Base-by-base conservation (phyloP, 2,329 filamentous ascomycete species). In the Decorospora gaudefroyi region DNA sequence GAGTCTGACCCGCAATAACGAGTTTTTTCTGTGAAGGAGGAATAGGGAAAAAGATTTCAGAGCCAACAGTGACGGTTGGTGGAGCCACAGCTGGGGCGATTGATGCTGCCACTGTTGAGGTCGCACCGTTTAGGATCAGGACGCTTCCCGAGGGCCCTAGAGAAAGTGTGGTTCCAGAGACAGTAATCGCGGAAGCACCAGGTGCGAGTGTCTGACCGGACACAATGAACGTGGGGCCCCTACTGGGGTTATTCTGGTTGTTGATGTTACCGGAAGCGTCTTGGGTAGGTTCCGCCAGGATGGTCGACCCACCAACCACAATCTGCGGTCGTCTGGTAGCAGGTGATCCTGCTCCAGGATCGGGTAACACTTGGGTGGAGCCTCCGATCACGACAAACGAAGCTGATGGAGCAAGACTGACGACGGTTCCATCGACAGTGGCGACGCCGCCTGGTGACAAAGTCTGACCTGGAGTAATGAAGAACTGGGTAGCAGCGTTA, bases 401-500 rank as follows among this genome's bases (percentile, higher is more conserved):
- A 15, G 72, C 74, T 4, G 61, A 69, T 1, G 66, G 54, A 3
- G 53, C 73, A 7, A 77, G 64, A 31, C 69, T 73, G 34, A 77
- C 56, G 2, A 70, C 61, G 9, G 68, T 72, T 1, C 70, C 72
- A 35, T 61, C 62, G 1, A 74, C 41, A 1, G 67, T 65, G 1
- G 63, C 73, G 8, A 65, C 62, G 1, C 72, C 74, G 10, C 75
- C 70, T 12, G 69, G 62, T 3, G 62, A 67, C 6, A 72, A 52
- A 1, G 61, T 70, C 29, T 69, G 61, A 6, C 70, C 72, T 2
- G 71, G 64, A 1, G 49, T 68, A 4, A 77, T 51, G 33, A 69
- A 69, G 59, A 72, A 76, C 27, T 76, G 73, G 1, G 73, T 76
- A 3, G 73, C 72, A 22, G 73, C 73, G 51, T 76, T 76, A 1